A percentile compares a stretch with the other conserved stretches of the same genome.
Evolutionary conservation across 768 basidiomycete genomes (phyloP).

Genomic region (Termitomyces sp.): DNA sequence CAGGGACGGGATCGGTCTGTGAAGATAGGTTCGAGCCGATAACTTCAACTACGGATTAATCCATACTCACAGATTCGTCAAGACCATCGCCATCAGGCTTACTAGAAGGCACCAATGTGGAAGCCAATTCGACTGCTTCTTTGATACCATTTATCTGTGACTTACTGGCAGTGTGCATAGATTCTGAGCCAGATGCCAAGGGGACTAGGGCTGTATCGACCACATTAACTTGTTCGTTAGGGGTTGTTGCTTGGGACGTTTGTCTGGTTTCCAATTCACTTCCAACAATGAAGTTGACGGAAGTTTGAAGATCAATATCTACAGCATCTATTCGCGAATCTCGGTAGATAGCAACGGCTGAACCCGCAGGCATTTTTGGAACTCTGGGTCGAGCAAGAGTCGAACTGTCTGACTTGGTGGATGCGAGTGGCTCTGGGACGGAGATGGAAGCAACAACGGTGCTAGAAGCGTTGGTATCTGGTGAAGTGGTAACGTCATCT

Average conservation of each 20-base stretch:
- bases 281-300: constrained; percentile 73
- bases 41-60: neutral
- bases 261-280: constrained; percentile 61
- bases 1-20: neutral
- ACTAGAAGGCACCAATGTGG: constrained; percentile 23
- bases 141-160: constrained; percentile 18
- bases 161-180: neutral
- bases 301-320: constrained; percentile 40
- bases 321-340: constrained; percentile 53
- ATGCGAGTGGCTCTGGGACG: constrained; percentile 22
- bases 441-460: constrained; percentile 27
- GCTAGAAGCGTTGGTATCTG: constrained; percentile 40
- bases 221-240: constrained; percentile 21
- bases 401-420: constrained; percentile 26
- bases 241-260: constrained; percentile 16
- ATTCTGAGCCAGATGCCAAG: constrained; percentile 1
- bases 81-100: constrained; percentile 48
- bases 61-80: constrained; percentile 48
- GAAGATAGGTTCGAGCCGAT: constrained; percentile 1
- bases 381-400: constrained; percentile 39
- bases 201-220: constrained; percentile 15
- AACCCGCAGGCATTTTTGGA: constrained; percentile 72
- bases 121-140: constrained; percentile 12
- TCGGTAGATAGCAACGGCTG: constrained; percentile 71
- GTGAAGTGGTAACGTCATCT: constrained; percentile 49